A percentile compares a stretch with the other conserved stretches of the same genome.
These are phyloP conservation scores for Crithidia thermophila DNA, from an alignment of 208 protist species.

Conservation along the genomic window DNA sequence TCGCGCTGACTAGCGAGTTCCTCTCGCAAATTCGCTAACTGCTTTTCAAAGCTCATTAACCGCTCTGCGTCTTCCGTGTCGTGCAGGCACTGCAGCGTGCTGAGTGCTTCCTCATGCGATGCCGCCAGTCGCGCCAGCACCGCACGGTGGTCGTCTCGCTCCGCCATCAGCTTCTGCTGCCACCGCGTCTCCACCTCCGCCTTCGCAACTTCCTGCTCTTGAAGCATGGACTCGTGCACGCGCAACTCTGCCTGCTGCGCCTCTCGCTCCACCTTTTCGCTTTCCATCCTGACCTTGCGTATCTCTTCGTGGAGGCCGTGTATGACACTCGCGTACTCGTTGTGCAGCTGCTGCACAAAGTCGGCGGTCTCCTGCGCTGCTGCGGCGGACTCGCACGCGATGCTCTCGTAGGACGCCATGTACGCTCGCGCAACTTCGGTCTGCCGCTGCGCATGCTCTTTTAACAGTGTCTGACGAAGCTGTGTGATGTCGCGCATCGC, in stretches of 20 bases:
- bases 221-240: constrained; percentile 7
- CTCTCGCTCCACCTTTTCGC: constrained; percentile 29
- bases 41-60: constrained; percentile 34
- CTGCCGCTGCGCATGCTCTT: constrained; percentile 42
- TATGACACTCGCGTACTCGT: constrained; percentile 35
- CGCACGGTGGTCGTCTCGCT: constrained; percentile 29
- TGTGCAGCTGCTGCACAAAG: constrained; percentile 35
- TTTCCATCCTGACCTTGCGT: constrained; percentile 21
- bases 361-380: constrained; percentile 28
- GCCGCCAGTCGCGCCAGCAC: neutral
- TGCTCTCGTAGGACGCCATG: constrained; percentile 29
- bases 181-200: constrained; percentile 34
- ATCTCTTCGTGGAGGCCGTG: constrained; percentile 33
- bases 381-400: constrained; percentile 32
- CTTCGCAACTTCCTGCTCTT: constrained; percentile 20
- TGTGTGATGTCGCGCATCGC: constrained; percentile 61
- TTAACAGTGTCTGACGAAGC: constrained; percentile 48
- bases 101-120: constrained; percentile 15
- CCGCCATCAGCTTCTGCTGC: constrained; percentile 26
- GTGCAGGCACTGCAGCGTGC: constrained; percentile 27
- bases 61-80: constrained; percentile 23
- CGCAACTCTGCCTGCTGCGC: neutral
- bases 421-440: constrained; percentile 37
- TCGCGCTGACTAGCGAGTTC: constrained; percentile 14
- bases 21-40: constrained; percentile 27